Conservation (phyloP, 306 rosid genomes). For the Fragaria iinumae region DNA sequence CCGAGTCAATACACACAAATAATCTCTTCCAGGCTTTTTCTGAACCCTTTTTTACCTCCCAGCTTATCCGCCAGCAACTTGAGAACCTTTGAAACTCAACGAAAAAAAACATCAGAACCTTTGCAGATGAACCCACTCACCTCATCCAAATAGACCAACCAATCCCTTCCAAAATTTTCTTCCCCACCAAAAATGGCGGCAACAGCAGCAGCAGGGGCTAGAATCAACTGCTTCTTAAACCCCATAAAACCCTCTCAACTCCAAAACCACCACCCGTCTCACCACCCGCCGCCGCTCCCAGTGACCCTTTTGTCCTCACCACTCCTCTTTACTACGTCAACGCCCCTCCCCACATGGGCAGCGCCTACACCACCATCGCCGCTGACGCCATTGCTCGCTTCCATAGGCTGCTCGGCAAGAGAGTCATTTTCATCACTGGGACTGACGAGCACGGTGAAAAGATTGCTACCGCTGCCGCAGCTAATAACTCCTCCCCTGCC, state of each 20-base stretch:
- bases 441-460: conserved; percentile 98
- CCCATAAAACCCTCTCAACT: conserved; percentile 48
- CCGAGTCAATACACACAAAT: too few relatives aligned
- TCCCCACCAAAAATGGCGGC: conserved; percentile 28
- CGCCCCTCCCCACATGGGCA: conserved; percentile 99
- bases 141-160: neutral
- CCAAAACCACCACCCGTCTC: conserved; percentile 32
- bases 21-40: too few relatives aligned
- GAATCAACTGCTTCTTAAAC: conserved; percentile 56
- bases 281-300: conserved; percentile 17
- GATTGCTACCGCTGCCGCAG: conserved; percentile 83
- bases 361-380: conserved; percentile 96
- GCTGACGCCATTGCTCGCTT: conserved; percentile 96
- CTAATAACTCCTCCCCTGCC: conserved; percentile 60
- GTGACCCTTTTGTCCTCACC: conserved; percentile 68
- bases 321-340: conserved; percentile 98
- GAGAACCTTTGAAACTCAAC: too few relatives aligned
- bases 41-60: too few relatives aligned
- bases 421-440: conserved; percentile 82
- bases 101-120: neutral
- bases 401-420: conserved; percentile 78
- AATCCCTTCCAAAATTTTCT: neutral
- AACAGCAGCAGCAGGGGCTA: conserved; percentile 34
- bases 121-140: neutral
- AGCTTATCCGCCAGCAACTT: too few relatives aligned